Evolutionary conservation across 345 rosid genomes (phyloP), one percentile per base, ranked within the genome.

Genomic region (Citrus sinensis): DNA sequence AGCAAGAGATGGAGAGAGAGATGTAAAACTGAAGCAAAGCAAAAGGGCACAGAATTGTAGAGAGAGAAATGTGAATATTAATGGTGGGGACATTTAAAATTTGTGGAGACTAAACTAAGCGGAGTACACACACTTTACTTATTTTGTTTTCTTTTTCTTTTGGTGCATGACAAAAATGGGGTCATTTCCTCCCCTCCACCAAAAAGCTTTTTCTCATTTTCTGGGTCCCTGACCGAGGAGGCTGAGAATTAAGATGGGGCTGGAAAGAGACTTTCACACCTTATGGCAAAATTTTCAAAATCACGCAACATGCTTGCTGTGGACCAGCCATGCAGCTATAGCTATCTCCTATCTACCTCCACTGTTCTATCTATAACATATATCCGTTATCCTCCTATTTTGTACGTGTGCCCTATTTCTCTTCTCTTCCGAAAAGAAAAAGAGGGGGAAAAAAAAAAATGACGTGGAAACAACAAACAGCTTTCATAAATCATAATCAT

Each of bases 1-100:
- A 16, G 58, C 39, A n/a, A 67, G 65, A 54, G 77, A 77, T 70
- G 64, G 80, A 76, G 65, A 73, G 66, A 76, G 78, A 87, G 80
- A 55, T 85, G 90, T 90, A 77, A 87, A 87, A 84, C 81, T 86
- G 90, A 88, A 90, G 90, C 89, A 88, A 90, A 88, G 87, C 75
- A 66, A 82, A 27, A 74, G 78, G 76, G 78, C 82, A 83, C 83
- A 70, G 79, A 79, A 82, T 68, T 83, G 86, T 76, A 85, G 82
- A 76, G 86, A 64, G 82, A 81, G 81, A 49, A 60, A 75, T 76
- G 79, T 82, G 84, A 63, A 76, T 46, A 13, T 46, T 46, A 46
- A 46, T 70, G 60, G 87, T 84, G 82, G 90, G 85, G 84, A 78
- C 83, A 7, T 58, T 64, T 24, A 1, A 55, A 54, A 70, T 8